Base-by-base conservation (phyloP, 768 basidiomycete species). In the Harrya chromipes region DNA sequence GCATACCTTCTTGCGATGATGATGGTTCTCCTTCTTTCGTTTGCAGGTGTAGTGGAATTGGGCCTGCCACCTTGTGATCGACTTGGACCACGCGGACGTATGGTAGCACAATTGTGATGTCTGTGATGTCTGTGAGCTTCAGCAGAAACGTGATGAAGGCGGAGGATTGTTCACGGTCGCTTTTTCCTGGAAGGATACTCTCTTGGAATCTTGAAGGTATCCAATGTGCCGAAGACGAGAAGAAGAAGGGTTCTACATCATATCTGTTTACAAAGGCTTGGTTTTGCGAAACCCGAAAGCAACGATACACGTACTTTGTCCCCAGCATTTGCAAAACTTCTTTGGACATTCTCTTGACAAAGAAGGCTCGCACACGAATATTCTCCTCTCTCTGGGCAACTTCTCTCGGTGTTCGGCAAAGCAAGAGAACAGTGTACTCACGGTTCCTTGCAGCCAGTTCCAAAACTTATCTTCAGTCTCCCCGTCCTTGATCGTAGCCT, bases 191-290 rank as follows among this genome's bases (percentile, higher is more conserved):
- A 5, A 54, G 31, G 1, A 74, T 49, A 42, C 72, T 75, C 55
- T 83, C 82, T 53, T 82, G 77, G 44, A 78, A 86, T 46, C 82
- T 76, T 1, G 81, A 80, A 2, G 84, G 84, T 53, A 84, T 86
- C 82, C 82, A 83, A 51, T 80, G 83, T 3, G 81, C 60, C 2
- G 81, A 78, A 1, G 81, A 83, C 0, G 81, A 79, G 60, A 83
- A 84, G 58, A 79, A 84, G 62, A 84, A 83, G 0, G 83, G 83
- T 53, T 84, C 83, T 49, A 84, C 70, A 37, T 70, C 69, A 47
- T 79, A 81, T 59, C 82, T 71, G 19, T 12, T n/a, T 13, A 12
- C 38, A 26, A 26, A 1, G 12, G 40, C 39, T 40, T 29, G 21
- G 1, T 40, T 4, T 34, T n/a, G 26, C 4, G 3, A 13, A 17